These are phyloP conservation scores for Misopates orontium DNA, from an alignment of 257 asterid genomes.

Conservation along the genomic window DNA sequence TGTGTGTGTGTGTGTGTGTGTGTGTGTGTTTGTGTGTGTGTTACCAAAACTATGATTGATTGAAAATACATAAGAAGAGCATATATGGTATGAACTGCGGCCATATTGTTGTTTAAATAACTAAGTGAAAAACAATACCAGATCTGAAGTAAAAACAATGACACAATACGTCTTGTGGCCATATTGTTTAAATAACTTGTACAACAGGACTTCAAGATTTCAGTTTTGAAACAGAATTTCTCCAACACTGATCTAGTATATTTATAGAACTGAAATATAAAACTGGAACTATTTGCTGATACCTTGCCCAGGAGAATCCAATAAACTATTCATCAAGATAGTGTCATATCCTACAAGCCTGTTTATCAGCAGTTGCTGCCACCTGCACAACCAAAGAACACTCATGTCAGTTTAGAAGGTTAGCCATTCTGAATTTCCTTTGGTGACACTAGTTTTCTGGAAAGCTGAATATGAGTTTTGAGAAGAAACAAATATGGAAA, in stretches of 20 bases:
- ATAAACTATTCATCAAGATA: slow-evolving; percentile 91
- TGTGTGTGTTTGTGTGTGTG: no score
- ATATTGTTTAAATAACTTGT: slow-evolving; percentile 13
- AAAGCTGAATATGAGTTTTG: no score
- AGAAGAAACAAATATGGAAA: no score
- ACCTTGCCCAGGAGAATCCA: slow-evolving; percentile 94
- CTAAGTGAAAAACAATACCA: slow-evolving; percentile 15
- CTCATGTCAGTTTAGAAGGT: slow-evolving; percentile 18
- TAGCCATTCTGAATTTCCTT: slow-evolving; percentile 10
- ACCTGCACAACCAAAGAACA: slow-evolving; percentile 49
- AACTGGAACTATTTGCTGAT: slow-evolving; percentile 28
- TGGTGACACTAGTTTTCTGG: background rate
- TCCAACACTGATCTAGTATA: slow-evolving; percentile 18
- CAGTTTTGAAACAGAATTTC: slow-evolving; percentile 11
- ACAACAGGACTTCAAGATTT: slow-evolving; percentile 17
- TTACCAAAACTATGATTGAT: slow-evolving; percentile 13
- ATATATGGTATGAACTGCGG: slow-evolving; percentile 15
- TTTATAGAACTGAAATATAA: slow-evolving; percentile 1
- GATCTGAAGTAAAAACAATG: no score
- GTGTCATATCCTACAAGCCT: slow-evolving; percentile 97
- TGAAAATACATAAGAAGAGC: slow-evolving; percentile 14
- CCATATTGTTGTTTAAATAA: slow-evolving; percentile 14
- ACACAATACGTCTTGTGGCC: no score
- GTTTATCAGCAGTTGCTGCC: slow-evolving; percentile 99
- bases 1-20: no score